Percentiles rank a stretch among this genome's conserved stretches.
Conservation (phyloP, 208 protist species). For the Porcisia hertigi region DNA sequence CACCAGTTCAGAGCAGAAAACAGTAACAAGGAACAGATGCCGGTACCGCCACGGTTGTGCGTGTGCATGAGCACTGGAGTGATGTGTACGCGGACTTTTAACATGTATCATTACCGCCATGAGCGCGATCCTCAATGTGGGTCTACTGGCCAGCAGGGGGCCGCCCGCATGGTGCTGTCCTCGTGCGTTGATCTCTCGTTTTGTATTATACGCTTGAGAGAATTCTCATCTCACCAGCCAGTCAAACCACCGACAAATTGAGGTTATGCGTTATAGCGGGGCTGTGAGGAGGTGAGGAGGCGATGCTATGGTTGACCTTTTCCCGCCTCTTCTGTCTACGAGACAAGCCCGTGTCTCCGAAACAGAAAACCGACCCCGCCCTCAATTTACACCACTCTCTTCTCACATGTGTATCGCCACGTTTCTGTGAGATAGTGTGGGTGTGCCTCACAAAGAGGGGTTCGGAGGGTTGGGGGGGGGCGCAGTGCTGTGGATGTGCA, state of each 20-base stretch:
- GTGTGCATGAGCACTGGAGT: neutral
- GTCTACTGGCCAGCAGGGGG: neutral
- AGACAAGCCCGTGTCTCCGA: neutral
- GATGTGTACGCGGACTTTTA: neutral
- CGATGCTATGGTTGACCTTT: neutral
- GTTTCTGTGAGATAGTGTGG: no score
- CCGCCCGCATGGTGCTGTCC: neutral
- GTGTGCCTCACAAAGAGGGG: no score
- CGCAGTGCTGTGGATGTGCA: no score
- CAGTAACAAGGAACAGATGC: neutral
- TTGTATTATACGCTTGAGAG: neutral
- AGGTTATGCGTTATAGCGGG: neutral
- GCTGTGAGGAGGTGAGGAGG: neutral
- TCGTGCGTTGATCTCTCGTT: neutral
- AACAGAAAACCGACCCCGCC: neutral
- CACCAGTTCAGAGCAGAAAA: slow-evolving; percentile 13
- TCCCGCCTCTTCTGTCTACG: neutral
- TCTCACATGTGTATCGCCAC: no score
- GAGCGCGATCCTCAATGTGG: neutral
- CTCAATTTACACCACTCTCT: neutral
- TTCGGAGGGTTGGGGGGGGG: no score
- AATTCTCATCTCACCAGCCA: neutral
- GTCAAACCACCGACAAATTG: neutral
- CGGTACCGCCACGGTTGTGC: neutral
- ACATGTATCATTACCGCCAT: slow-evolving; percentile 6